Evolutionary conservation across 495 filamentous ascomycete genomes (phyloP).

Genomic region (Penicillium soppii): DNA sequence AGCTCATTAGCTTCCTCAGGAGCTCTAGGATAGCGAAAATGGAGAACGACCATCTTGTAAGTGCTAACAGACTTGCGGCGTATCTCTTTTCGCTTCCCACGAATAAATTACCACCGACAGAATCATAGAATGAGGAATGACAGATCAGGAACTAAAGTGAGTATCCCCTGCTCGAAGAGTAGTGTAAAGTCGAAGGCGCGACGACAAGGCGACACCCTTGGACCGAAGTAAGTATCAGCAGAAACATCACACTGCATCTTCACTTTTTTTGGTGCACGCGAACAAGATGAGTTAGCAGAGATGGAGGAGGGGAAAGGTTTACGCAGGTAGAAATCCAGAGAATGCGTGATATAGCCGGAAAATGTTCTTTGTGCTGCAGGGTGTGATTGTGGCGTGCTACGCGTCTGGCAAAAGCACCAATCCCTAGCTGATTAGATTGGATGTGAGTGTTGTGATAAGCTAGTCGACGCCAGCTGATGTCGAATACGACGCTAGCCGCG

Average conservation of each 20-base stretch:
- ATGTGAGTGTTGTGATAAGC: no score
- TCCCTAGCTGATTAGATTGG: no score
- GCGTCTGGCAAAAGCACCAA: no score
- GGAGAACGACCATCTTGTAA: not conserved
- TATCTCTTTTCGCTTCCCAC: not conserved
- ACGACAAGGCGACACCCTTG: not conserved
- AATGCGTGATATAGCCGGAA: no score
- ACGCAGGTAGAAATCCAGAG: no score
- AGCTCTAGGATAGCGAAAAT: not conserved
- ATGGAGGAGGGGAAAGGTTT: no score
- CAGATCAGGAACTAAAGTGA: not conserved
- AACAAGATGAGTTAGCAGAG: no score
- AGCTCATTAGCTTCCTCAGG: not conserved
- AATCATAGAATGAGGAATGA: not conserved
- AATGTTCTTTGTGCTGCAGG: no score
- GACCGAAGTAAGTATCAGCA: not conserved
- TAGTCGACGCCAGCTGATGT: no score
- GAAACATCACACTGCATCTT: not conserved
- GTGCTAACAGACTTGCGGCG: not conserved
- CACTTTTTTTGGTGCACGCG: not conserved
- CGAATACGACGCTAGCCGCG: no score
- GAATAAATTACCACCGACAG: not conserved
- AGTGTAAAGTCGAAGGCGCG: not conserved
- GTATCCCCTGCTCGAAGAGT: not conserved
- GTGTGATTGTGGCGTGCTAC: no score